phyloP scores from a whole-genome alignment of 2,329 filamentous ascomycete genomes.

The Setomelanomma holmii region DNA sequence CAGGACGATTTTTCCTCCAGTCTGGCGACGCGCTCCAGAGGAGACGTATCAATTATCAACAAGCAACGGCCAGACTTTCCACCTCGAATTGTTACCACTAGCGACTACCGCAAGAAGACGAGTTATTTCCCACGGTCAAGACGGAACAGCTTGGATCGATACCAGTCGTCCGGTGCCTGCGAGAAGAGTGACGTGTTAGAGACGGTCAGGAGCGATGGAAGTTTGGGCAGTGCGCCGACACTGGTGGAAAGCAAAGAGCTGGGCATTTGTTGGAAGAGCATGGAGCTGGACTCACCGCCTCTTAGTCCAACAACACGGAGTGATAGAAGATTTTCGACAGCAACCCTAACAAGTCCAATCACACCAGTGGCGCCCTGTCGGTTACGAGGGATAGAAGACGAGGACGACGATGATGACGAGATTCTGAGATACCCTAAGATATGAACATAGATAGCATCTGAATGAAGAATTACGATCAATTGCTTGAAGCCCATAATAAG shows the following conservation, averaged over 20 bases:
- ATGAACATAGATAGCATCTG: slow-evolving; percentile 18
- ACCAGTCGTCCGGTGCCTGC: slow-evolving; percentile 30
- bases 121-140: slow-evolving; percentile 36
- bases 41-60: slow-evolving; percentile 7
- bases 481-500: neutral
- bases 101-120: slow-evolving; percentile 32
- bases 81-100: slow-evolving; percentile 25
- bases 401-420: slow-evolving; percentile 29
- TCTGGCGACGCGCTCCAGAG: slow-evolving; percentile 33
- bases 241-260: slow-evolving; percentile 37
- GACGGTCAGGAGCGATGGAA: slow-evolving; percentile 42
- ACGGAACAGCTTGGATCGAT: slow-evolving; percentile 38
- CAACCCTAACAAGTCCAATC: slow-evolving; percentile 36
- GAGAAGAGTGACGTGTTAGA: slow-evolving; percentile 45
- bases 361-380: slow-evolving; percentile 36
- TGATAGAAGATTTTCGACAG: slow-evolving; percentile 29
- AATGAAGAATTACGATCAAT: neutral
- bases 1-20: slow-evolving; percentile 45
- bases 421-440: slow-evolving; percentile 33
- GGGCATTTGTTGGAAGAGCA: slow-evolving; percentile 29
- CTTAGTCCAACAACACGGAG: slow-evolving; percentile 21
- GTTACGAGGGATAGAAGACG: slow-evolving; percentile 31
- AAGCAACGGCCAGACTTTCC: slow-evolving; percentile 27
- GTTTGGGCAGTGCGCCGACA: slow-evolving; percentile 41
- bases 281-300: slow-evolving; percentile 28